Conservation (phyloP, 805 yeast species). For the Starmerella davenportii region DNA sequence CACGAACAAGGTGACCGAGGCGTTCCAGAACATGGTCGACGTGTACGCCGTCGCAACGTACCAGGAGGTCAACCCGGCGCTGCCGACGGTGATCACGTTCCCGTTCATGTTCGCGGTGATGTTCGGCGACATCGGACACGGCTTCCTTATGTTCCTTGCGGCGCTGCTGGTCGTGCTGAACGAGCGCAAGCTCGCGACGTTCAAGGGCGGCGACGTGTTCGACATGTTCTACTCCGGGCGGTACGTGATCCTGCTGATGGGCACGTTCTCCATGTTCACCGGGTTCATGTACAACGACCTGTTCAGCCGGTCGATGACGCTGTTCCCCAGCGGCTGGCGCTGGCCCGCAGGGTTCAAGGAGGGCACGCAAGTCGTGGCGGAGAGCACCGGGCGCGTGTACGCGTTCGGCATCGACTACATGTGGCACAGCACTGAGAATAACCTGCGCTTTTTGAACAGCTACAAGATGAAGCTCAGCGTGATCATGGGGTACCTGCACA, state of each 20-base stretch:
- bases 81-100: conserved; percentile 86
- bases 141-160: conserved; percentile 59
- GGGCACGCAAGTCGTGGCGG: conserved; percentile 56
- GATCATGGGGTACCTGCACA: conserved; percentile 84
- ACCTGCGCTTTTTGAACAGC: conserved; percentile 75
- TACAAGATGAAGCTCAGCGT: conserved; percentile 94
- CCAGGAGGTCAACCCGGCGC: conserved; percentile 88
- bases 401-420: conserved; percentile 77
- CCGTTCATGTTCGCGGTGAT: conserved; percentile 97
- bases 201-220: conserved; percentile 77
- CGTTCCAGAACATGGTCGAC: conserved; percentile 85
- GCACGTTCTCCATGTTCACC: conserved; percentile 84
- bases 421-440: conserved; percentile 97
- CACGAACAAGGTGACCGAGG: conserved; percentile 84
- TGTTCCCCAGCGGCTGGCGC: conserved; percentile 80
- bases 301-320: conserved; percentile 76
- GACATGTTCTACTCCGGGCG: conserved; percentile 94
- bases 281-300: conserved; percentile 88
- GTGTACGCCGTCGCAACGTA: conserved; percentile 89
- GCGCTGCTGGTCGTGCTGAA: conserved; percentile 54
- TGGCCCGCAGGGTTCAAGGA: no score
- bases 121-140: conserved; percentile 99
- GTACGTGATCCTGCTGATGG: conserved; percentile 82
- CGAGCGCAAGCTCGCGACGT: conserved; percentile 49
- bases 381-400: conserved; percentile 46